Evolutionary conservation across 2,329 filamentous ascomycete species (phyloP), one percentile per base, ranked within the genome.

Genomic region (Hyphodiscus sp.): DNA sequence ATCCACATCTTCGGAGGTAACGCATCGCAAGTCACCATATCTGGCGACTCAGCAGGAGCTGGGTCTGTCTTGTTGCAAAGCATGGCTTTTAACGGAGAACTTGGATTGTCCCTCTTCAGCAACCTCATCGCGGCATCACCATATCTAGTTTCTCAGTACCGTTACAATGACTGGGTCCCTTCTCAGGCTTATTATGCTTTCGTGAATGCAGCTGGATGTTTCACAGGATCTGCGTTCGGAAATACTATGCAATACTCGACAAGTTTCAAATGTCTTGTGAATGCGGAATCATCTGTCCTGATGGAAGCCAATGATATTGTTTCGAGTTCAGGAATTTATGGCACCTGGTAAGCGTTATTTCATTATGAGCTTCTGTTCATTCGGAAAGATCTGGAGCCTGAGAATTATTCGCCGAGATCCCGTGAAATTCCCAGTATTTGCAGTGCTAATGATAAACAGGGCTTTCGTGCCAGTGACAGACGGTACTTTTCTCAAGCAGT

Each of bases 1-100:
- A 79, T 80, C 47, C 67, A 74, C 57, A 63, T 72, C 11, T 82
- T 82, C 58, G 78, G 79, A 3, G 79, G 79, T 10, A 73, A 81
- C 63, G 66, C 71, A 0, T 63, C 68, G 1, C 67, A 70, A 15
- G 71, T 80, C 45, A 79, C 76, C 0, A 68, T 79, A 15, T 68
- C 75, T 42, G 76, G 76, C 3, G 63, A 75, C 50, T 75, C 71
- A n/a, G 76, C 78, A 10, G 78, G 77, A 20, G 77, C 70, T 6
- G 77, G 76, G 0, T 74, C 72, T 2, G 73, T 82, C 47, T 71
- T 78, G 66, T 75, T 80, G 57, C 77, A 81, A 52, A 73, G 79
- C 49, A 80, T 76, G 44, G 69, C 75, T 1, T 76, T 69, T 55
- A 76, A 76, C 26, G 76, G 74, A 1, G 47, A 49, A 13, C 42